Base-by-base conservation (phyloP, 2,329 filamentous ascomycete species). In the Ceratocystis cacaofunesta region DNA sequence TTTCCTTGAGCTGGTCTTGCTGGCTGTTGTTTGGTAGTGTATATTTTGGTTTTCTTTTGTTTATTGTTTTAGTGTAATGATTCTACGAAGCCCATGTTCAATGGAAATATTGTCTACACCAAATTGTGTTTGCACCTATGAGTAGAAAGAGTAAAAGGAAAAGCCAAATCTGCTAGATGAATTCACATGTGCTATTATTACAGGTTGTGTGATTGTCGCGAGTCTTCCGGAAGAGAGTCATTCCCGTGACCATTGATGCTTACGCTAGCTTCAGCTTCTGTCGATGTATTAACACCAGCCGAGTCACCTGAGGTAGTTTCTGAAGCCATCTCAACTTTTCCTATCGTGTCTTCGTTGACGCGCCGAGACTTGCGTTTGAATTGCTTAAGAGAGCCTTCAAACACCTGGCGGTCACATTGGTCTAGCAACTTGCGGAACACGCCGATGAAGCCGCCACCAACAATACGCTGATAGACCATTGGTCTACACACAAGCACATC, bases 361-460 rank as follows among this genome's bases (percentile, higher is more conserved):
- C 46, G 46, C n/a, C 61, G 28, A 10, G 61, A 10, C 25, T 62
- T 62, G 12, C 25, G 28, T 28, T 62, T 25, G 22, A 30, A 48
- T 44, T 15, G 62, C 28, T 61, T 61, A 8, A 60, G 41, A 36
- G 36, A 64, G 5, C 65, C 65, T 15, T 67, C 57, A 43, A 61
- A 50, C n/a, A 65, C 62, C 25, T 44, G 30, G 44, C 65, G 57
- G 2, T 64, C 46, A 2, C 43, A 32, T 30, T 52, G 57, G 28
- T 65, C 65, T 2, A 72, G 73, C 71, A 73, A 73, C 52, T 73
- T 72, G 7, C 75, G 72, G 61, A 75, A 70, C 4, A 78, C 72
- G 22, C 74, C 75, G 22, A 78, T 70, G 62, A 78, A 78, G 0
- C 76, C 76, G 28, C 76, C 76, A 0, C 76, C 76, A 0, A 71